Conservation (phyloP, 306 rosid genomes). For the Lagenaria siceraria region DNA sequence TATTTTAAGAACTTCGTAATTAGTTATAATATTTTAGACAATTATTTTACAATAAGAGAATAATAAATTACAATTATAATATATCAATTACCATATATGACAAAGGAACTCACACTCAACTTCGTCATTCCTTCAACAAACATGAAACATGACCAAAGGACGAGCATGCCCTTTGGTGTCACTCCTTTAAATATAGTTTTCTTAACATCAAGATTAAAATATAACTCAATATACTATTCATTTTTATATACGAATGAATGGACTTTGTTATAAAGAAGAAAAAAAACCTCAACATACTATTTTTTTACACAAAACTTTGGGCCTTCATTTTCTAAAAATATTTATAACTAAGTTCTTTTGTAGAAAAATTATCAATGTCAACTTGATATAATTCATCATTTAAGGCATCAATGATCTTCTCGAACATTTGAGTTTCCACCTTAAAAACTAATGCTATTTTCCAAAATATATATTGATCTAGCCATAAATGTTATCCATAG, state of each 20-base stretch:
- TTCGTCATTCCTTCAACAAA: background rate
- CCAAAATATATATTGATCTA: background rate
- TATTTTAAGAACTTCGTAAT: background rate
- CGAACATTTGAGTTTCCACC: no score
- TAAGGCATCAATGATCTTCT: background rate
- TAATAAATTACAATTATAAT: background rate
- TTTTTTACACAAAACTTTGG: background rate
- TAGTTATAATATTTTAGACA: background rate
- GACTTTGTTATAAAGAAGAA: no score
- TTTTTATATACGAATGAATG: no score
- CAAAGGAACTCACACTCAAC: background rate
- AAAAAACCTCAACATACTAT: no score
- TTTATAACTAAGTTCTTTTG: background rate
- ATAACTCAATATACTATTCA: no score
- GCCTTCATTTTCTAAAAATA: background rate
- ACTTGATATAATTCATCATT: no score
- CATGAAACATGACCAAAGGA: background rate
- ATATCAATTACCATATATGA: background rate
- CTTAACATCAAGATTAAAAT: background rate
- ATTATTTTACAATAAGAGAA: background rate
- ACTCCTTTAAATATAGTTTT: background rate
- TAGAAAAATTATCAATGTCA: background rate
- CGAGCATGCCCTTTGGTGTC: constrained; percentile 19
- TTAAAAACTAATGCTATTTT: no score
- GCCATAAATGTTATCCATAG: background rate